Base-by-base conservation (phyloP, 257 asterid genomes). In the Cordia subcordata region DNA sequence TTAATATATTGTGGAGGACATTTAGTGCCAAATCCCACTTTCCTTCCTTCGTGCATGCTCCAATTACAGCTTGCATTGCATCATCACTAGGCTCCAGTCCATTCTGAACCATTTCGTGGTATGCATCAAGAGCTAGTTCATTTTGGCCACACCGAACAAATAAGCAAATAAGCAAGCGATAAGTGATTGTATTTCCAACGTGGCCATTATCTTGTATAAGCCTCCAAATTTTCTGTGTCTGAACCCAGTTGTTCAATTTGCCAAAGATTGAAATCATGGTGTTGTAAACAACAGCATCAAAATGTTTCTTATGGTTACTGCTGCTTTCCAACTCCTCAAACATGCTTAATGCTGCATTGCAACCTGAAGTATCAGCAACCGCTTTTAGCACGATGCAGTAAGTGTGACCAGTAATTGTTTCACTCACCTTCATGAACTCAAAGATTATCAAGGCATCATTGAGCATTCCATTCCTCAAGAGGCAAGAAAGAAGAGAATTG, bases 11-110 rank as follows among this genome's bases (percentile, higher is more conserved):
- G 37, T 64, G 79, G 32, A 88, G 73, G 50, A 78, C 75, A 44
- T 58, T 78, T 51, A 82, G 61, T 22, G 94, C 95, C 67, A 75
- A 57, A 56, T 84, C 90, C 81, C 88, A 82, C 66, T 72, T 81
- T 17, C 95, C 98, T 75, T 92, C 98, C 72, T 82, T 86, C n/a
- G 81, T 17, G 32, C 92, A 88, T 3, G 98, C 95, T 67, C 96
- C 94, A 38, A 86, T 75, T n/a, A 88, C 55, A 50, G 96, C 98
- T 68, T 92, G 84, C 96, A 92, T 83, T 9, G 68, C 82, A 65
- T 88, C 98, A 42, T 71, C 71, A 13, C 69, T 39, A 1, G 98
- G 88, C 42, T 33, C 67, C 42, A 92, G 11, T 8, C 85, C 84
- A 44, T 78, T 81, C 39, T 55, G 84, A 68, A 81, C 52, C 98